These are phyloP conservation scores for Prosopis cineraria DNA, from an alignment of 306 rosid species.

Conservation along the genomic window DNA sequence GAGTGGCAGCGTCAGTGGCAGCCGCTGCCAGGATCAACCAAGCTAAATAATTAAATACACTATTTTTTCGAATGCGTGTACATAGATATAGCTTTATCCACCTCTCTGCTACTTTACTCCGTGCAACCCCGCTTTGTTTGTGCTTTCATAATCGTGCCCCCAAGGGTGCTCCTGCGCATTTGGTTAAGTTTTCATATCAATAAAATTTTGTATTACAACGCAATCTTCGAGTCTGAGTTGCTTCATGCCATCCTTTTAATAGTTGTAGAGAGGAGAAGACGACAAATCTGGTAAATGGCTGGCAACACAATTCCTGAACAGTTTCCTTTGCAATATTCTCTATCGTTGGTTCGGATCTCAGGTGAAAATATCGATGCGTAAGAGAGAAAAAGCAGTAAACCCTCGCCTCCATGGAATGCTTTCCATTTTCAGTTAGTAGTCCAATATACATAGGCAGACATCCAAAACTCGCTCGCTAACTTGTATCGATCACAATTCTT, in stretches of 20 bases:
- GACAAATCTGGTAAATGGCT: too few relatives aligned
- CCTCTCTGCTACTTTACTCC: neutral
- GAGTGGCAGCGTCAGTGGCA: constrained; percentile 69
- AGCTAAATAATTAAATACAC: neutral
- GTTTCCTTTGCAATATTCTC: neutral
- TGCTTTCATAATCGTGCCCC: neutral
- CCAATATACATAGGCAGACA: neutral
- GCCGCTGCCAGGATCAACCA: constrained; percentile 76
- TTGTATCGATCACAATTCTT: neutral
- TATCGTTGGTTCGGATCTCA: neutral
- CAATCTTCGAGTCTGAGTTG: neutral
- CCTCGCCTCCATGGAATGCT: neutral
- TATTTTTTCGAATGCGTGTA: neutral
- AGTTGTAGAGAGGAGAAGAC: neutral
- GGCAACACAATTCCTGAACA: neutral
- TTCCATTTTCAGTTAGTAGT: neutral
- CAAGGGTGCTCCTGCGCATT: neutral
- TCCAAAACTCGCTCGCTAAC: neutral
- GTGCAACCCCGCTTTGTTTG: neutral
- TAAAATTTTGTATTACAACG: neutral
- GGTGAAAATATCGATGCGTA: neutral
- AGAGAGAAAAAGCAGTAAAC: neutral
- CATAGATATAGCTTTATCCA: neutral
- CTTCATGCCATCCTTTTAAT: too few relatives aligned
- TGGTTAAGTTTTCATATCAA: neutral